A percentile compares a stretch with the other conserved stretches of the same genome.
Conservation (phyloP, 2,329 filamentous ascomycete species). For the Verticillium zaregamsianum region DNA sequence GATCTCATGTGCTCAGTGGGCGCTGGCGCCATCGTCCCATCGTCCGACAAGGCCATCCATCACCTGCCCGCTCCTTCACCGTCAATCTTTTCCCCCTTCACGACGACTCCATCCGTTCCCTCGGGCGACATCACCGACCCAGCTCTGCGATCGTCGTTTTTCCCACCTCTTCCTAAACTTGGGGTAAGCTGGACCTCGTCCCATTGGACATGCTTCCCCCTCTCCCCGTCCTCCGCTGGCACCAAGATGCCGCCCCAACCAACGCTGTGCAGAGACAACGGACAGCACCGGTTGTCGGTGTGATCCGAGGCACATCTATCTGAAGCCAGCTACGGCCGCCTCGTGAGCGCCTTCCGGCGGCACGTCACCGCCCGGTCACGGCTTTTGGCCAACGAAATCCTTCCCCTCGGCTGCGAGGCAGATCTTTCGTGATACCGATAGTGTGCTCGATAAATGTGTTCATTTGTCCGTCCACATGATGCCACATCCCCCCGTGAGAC, state of each 20-base stretch:
- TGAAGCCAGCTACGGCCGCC: neutral
- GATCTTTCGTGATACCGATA: neutral
- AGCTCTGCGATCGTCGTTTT: neutral
- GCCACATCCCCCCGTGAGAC: no score
- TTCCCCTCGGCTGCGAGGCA: neutral
- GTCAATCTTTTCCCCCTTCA: neutral
- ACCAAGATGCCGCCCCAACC: neutral
- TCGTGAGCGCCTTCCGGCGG: neutral
- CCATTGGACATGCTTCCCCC: neutral
- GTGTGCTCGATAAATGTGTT: no score
- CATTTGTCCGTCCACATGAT: no score
- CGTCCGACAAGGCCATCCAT: neutral
- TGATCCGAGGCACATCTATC: neutral
- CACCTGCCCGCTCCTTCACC: neutral
- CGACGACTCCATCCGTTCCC: neutral
- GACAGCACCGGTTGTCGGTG: neutral
- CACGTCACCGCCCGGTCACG: neutral
- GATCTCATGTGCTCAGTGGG: constrained; percentile 1
- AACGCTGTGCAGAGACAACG: neutral
- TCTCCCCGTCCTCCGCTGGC: neutral
- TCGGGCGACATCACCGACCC: neutral
- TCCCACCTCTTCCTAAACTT: neutral
- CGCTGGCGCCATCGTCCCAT: neutral
- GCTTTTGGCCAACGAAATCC: neutral
- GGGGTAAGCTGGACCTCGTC: neutral